These are phyloP conservation scores for Brachypodium distachyon DNA, from an alignment of 202 grass and related monocot species.

Conservation along the genomic window DNA sequence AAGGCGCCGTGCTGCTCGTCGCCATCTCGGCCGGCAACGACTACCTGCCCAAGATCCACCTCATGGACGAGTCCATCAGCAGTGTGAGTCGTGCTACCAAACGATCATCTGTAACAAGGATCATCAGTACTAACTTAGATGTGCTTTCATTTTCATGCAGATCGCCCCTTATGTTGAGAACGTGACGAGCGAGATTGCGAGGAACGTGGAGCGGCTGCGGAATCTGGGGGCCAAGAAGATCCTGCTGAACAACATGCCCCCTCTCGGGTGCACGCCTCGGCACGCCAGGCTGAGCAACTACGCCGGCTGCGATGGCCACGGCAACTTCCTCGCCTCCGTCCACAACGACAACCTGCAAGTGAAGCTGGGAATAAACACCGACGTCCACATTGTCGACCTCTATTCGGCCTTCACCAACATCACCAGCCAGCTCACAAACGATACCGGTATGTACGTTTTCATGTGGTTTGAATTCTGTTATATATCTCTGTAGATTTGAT, in stretches of 20 bases:
- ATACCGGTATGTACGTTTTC: background rate
- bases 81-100: background rate
- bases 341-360: constrained; percentile 21
- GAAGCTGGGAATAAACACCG: background rate
- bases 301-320: constrained; percentile 2
- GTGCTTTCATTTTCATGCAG: background rate
- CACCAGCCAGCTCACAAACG: background rate
- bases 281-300: constrained; percentile 28
- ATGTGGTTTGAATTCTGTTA: too few relatives aligned
- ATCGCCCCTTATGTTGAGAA: background rate
- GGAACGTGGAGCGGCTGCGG: constrained; percentile 7
- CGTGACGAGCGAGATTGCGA: constrained; percentile 25
- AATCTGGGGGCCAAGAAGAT: constrained; percentile 42
- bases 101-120: background rate
- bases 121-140: too few relatives aligned
- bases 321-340: background rate
- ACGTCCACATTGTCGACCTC: constrained; percentile 39
- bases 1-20: background rate
- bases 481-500: background rate
- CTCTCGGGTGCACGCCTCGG: constrained; percentile 53
- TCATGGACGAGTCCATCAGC: background rate
- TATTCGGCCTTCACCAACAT: constrained; percentile 26
- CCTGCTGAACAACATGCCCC: constrained; percentile 51
- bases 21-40: background rate
- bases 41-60: background rate